Conservation (phyloP, 139 green algal species). For the Marvania coccoides region DNA sequence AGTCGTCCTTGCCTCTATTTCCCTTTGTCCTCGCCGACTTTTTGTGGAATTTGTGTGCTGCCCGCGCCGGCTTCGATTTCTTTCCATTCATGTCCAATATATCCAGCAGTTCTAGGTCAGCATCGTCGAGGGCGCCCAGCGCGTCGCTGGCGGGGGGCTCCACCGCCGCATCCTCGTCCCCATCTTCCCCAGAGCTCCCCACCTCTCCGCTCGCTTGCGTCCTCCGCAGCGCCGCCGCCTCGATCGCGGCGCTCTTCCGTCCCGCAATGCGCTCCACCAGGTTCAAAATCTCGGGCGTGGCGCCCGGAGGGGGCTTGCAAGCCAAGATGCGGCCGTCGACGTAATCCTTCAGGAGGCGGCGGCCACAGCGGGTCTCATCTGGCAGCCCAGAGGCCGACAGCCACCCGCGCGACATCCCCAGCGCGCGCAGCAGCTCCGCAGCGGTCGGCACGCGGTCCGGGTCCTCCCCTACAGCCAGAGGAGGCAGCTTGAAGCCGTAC, state of each 20-base stretch:
- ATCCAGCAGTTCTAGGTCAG: constrained; percentile 5
- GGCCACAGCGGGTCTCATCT: constrained; percentile 73
- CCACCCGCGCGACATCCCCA: constrained; percentile 62
- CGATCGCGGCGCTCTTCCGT: background rate
- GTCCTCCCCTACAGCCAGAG: constrained; percentile 31
- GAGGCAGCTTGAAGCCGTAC: constrained; percentile 69
- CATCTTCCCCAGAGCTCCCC: background rate
- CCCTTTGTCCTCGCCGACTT: constrained; percentile 61
- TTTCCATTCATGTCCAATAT: background rate
- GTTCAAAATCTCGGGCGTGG: background rate
- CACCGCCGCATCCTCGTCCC: background rate
- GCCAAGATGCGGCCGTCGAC: constrained; percentile 79
- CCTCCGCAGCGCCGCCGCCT: background rate
- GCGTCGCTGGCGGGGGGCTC: background rate
- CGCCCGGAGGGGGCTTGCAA: constrained; percentile 65
- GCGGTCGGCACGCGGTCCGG: constrained; percentile 27
- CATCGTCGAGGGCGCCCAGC: background rate
- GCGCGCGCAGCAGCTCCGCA: constrained; percentile 51
- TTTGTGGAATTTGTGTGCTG: constrained; percentile 77
- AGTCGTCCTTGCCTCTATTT: constrained; percentile 16
- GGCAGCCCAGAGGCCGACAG: constrained; percentile 64
- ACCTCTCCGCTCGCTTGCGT: background rate
- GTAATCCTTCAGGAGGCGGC: constrained; percentile 86
- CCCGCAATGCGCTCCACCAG: background rate
- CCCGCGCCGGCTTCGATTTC: constrained; percentile 24